Base-by-base conservation (phyloP, 23 red algal species). In the Agarophyton chilense region DNA sequence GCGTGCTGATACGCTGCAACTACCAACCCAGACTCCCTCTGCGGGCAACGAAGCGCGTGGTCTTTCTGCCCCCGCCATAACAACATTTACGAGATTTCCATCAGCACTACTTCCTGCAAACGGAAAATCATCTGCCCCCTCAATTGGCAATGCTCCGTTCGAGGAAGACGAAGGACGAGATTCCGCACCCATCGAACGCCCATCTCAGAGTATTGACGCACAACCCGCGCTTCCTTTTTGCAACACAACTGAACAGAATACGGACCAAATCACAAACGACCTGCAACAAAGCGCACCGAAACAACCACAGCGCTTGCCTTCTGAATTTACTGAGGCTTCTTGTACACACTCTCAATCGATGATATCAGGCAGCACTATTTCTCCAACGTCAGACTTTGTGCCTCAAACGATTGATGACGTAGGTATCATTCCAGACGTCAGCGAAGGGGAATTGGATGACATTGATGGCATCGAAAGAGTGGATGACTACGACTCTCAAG, bases 391-490 rank as follows among this genome's bases (percentile, higher is more conserved):
- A 11, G 55, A 83, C 29, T 61, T 62, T 42, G 52, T 56, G 19
- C 55, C 55, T 64, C 53, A 83, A 12, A 66, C 55, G 21, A 32
- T 62, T 38, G 79, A 83, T 4, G 55, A 61, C 7, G 55, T 83
- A 40, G 55, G 61, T 29, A 45, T 65, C 40, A 83, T 83, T 26
- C 55, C 55, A 33, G 79, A 83, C 17, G 79, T 83, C 17, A 83
- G 79, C 54, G 79, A 83, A 40, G 79, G 78, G 13, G 79, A 83
- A 47, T 63, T 83, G 53, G 79, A 83, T 47, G 53, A 83, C 40
- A 83, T 83, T 64, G 79, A 83, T 31, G 79, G 79, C 14, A 65
- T 83, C 38, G 79, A 83, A 67, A 12, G 61, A 65, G 79, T 83
- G 51, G 53, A 83, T 0, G 79, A 83, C 40, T 83, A 58, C 43